Conservation (phyloP, 2,329 filamentous ascomycete genomes). For the Trichoderma gracile region DNA sequence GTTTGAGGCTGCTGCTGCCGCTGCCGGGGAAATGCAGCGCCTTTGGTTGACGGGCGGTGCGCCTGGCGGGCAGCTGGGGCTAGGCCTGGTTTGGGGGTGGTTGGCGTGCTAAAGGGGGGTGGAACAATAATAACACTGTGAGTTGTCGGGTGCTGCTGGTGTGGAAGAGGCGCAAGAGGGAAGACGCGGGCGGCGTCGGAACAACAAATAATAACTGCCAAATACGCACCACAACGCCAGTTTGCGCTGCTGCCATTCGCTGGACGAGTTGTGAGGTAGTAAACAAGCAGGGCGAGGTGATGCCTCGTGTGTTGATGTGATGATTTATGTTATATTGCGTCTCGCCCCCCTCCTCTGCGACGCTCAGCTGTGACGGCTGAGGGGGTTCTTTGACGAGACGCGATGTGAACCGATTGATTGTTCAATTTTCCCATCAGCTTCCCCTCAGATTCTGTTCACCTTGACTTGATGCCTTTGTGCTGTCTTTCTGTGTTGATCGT, state of each 20-base stretch:
- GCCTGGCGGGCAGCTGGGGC: slow-evolving; percentile 25
- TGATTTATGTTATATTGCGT: neutral
- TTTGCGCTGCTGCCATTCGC: slow-evolving; percentile 19
- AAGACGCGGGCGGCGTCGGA: slow-evolving; percentile 20
- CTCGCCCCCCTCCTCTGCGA: neutral
- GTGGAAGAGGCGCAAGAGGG: neutral
- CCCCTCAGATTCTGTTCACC: too few species aligned
- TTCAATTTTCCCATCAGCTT: too few species aligned
- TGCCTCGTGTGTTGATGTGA: neutral
- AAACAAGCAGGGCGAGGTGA: neutral
- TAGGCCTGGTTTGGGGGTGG: slow-evolving; percentile 27
- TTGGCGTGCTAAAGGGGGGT: slow-evolving; percentile 26
- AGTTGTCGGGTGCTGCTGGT: neutral
- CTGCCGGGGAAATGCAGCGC: slow-evolving; percentile 14
- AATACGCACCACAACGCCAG: slow-evolving; percentile 10
- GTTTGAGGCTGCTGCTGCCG: slow-evolving; percentile 30
- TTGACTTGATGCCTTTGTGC: too few species aligned
- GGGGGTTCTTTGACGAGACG: too few species aligned
- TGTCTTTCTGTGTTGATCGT: too few species aligned
- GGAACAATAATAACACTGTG: slow-evolving; percentile 22
- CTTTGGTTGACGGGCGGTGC: slow-evolving; percentile 9
- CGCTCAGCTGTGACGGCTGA: neutral
- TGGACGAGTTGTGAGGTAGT: neutral
- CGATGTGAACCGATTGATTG: too few species aligned
- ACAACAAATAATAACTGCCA: slow-evolving; percentile 9